phyloP scores from a whole-genome alignment of 192 early-diverging fungal species.

The Rhizophlyctis rosea region DNA sequence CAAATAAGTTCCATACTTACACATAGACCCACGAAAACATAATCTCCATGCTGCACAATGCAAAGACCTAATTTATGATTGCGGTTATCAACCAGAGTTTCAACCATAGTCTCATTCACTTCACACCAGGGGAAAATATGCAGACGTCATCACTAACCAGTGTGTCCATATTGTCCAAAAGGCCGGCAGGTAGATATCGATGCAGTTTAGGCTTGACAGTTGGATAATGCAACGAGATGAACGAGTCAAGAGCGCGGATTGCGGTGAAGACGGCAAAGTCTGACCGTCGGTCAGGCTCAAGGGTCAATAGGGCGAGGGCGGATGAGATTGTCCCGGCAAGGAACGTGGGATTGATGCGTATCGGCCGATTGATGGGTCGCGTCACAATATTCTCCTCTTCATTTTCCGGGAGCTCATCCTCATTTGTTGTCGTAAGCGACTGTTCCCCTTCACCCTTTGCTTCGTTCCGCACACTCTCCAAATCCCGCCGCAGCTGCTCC shows the following conservation, averaged over 20 bases:
- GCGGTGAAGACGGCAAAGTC: conserved; percentile 59
- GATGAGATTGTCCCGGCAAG: conserved; percentile 7
- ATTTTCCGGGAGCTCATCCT: not conserved
- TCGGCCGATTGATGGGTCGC: too few species aligned
- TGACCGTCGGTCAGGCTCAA: conserved; percentile 6
- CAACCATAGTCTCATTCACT: too few species aligned
- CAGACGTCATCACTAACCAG: too few species aligned
- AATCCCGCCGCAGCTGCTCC: too few species aligned
- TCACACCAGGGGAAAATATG: too few species aligned
- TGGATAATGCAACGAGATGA: conserved; percentile 41
- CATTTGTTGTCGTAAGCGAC: not conserved
- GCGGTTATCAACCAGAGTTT: too few species aligned
- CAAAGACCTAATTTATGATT: too few species aligned
- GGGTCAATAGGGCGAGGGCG: conserved; percentile 15
- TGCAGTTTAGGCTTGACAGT: conserved; percentile 29
- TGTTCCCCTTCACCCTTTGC: not conserved
- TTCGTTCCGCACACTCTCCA: not conserved
- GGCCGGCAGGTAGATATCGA: conserved; percentile 38
- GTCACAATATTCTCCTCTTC: not conserved
- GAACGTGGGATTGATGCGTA: conserved; percentile 14
- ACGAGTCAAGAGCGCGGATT: conserved; percentile 39
- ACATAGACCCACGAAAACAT: conserved; percentile 61
- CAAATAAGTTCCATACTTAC: conserved; percentile 8
- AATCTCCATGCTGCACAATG: conserved; percentile 55
- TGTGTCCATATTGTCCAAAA: conserved; percentile 45